Evolutionary conservation across 2,329 filamentous ascomycete species (phyloP), one percentile per base, ranked within the genome.

Genomic region (Aspergillus sp.): DNA sequence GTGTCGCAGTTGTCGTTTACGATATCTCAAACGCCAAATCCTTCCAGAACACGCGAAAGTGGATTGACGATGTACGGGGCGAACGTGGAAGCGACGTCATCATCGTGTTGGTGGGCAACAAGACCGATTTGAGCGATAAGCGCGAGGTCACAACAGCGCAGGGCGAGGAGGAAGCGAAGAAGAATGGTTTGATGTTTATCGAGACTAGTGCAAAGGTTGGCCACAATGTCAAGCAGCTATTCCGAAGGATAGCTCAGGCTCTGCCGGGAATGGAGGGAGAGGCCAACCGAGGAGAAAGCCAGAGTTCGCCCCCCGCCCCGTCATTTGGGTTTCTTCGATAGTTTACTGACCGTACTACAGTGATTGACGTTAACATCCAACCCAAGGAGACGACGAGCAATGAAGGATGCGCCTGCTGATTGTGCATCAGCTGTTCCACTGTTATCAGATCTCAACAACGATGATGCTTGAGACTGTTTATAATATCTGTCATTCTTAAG

Each of bases 1-100:
- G 91, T 75, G 96, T 99, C 56, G 96, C 96, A 23, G 96, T 99
- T 38, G 96, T 99, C 38, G 95, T 99, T 64, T 99, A 99, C 82
- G 95, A 99, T 79, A 96, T 99, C 74, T 97, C 93, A 62, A 97
- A 95, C 78, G 90, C 91, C 66, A 97, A 98, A 81, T 96, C 93
- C 25, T 99, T 99, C 83, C 91, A 97, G 77, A 97, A 99, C 81
- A 99, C 95, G 58, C 89, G 93, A 74, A 99, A 99, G 85, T 99
- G 96, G 95, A 96, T 99, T 68, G 95, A 99, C 76, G 95, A 99
- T 76, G 95, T 99, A 61, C 88, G 95, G 65, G 94, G 93, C 55
- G 95, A 99, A 83, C 88, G 95, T 74, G 95, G 95, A 55, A 97
- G 96, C 83, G 95, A 99, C 80, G 96, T 99, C 64, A 99, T 99